Base-by-base conservation (phyloP, 1,284 basidiomycete genomes). In the Abortiporus biennis region DNA sequence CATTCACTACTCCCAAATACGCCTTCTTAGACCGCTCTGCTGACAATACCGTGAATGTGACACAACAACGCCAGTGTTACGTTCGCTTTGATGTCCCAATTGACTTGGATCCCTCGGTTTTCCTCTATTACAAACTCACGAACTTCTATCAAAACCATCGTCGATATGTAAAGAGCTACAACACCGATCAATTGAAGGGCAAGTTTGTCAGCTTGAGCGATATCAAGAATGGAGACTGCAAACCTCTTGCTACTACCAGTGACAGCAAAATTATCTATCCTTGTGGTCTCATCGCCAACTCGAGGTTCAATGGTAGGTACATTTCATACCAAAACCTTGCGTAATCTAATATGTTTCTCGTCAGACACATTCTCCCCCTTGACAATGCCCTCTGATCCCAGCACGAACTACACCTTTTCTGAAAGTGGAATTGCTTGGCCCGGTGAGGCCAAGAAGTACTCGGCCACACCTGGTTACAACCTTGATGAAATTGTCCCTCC, bases 131-230 rank as follows among this genome's bases (percentile, higher is more conserved):
- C 78, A 92, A 92, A 66, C 80, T 95, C 62, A 89, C 87, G 45
- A 92, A 92, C 68, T 95, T 91, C 72, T 99, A 85, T 68, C 96
- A 99, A 73, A 99, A 99, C 64, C 96, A 99, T 63, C 83, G 96
- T 37, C 80, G 96, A 57, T 99, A 99, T 61, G 93, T 99, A 47
- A 91, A 95, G 71, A 95, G 90, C 59, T 68, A 92, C 42, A 80
- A 94, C 58, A 72, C 84, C 5, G 72, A 85, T 53, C 96, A 99
- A 65, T 75, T 99, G 36, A 79, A 81, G 54, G 95, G 94, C 44
- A 71, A 90, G 42, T 65, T 64, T 38, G 77, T 80, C 30, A 72
- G 64, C 44, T 54, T 66, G 2, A 59, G 49, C n/a, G 61, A 72
- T 38, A 68, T 96, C 38, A 67, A 85, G 47, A 67, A 71, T 36